Base-by-base conservation (phyloP, 2,329 filamentous ascomycete genomes). In the Davidsoniella eucalypti region DNA sequence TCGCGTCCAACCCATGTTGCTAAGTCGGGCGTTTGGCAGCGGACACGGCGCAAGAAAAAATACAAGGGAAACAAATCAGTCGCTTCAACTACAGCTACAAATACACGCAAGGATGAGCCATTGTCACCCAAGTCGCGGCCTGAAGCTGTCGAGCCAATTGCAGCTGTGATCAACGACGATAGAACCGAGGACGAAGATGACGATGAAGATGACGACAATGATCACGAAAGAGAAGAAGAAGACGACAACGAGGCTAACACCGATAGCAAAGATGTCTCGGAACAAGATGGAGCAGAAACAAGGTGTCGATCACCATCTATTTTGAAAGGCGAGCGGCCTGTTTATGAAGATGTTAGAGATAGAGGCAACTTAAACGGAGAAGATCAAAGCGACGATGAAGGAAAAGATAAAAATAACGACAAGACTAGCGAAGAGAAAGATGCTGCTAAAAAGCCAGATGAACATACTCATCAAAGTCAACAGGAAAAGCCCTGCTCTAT, bases 1-100 rank as follows among this genome's bases (percentile, higher is more conserved):
- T 87, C 87, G 0, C 87, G 86, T 63, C 87, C 87, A 4, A 77
- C 93, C 39, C 87, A 88, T 63, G 82, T 87, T 38, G 79, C 80
- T 1, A 79, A 85, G 57, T 84, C 85, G 61, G 85, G 85, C 2
- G 72, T 73, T 39, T 92, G 86, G 86, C 72, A 33, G 33, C 12
- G 44, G 16, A 25, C 21, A 23, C 14, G 73, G 61, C 74, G 72
- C 58, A 75, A 68, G 56, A 64, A 64, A 49, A 59, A 62, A 49
- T 63, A 62, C 52, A 63, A 59, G 54, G 59, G 50, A 5, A 60
- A 59, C 43, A 54, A 49, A 23, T 55, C 56, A 26, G 61, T 63
- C 16, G 64, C 65, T 16, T 57, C 59, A 17, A 54, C 50, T 5
- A 58, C 58, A 26, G 55, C 56, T 14, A 55, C 57, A 37, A 56